Percentiles rank a stretch among this genome's conserved stretches.
These are phyloP conservation scores for Xylariaceae sp. DNA, from an alignment of 2,329 filamentous ascomycete genomes.

Conservation along the genomic window DNA sequence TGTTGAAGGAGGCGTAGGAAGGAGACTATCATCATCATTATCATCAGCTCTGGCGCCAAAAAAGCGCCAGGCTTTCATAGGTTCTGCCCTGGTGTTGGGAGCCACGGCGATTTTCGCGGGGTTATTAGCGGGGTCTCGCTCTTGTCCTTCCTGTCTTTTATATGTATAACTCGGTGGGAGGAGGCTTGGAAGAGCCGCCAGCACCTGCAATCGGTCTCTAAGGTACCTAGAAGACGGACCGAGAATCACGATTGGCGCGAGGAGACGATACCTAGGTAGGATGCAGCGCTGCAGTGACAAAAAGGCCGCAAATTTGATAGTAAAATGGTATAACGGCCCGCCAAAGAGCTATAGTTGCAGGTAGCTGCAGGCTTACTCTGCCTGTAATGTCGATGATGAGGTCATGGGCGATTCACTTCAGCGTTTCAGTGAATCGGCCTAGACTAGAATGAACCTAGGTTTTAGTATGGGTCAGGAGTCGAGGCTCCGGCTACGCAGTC, in stretches of 20 bases:
- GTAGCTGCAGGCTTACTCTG: slow-evolving; percentile 6
- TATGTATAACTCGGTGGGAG: slow-evolving; percentile 9
- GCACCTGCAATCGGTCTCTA: slow-evolving; percentile 8
- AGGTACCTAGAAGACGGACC: slow-evolving; percentile 19
- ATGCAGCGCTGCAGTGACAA: slow-evolving; percentile 9
- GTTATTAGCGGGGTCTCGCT: slow-evolving; percentile 41
- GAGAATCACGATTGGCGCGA: slow-evolving; percentile 20
- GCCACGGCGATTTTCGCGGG: slow-evolving; percentile 45
- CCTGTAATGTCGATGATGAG: slow-evolving; percentile 32
- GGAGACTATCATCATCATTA: slow-evolving; percentile 21
- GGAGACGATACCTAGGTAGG: slow-evolving; percentile 3
- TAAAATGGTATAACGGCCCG: slow-evolving; percentile 18
- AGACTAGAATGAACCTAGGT: slow-evolving; percentile 14
- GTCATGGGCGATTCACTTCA: slow-evolving; percentile 36
- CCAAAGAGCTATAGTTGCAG: slow-evolving; percentile 9
- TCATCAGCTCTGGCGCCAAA: slow-evolving; percentile 41
- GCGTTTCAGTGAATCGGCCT: slow-evolving; percentile 28
- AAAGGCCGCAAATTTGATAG: slow-evolving; percentile 21
- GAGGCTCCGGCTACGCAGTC: no score
- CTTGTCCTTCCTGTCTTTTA: slow-evolving; percentile 17
- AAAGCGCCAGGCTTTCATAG: slow-evolving; percentile 40
- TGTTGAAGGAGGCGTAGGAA: slow-evolving; percentile 9
- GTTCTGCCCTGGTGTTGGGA: slow-evolving; percentile 31
- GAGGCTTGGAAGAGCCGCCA: slow-evolving; percentile 23
- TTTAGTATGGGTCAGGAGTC: no score